Percentiles rank a stretch among this genome's conserved stretches.
These are phyloP conservation scores for Alternaria arbusti DNA, from an alignment of 2,329 filamentous ascomycete species.

Conservation along the genomic window DNA sequence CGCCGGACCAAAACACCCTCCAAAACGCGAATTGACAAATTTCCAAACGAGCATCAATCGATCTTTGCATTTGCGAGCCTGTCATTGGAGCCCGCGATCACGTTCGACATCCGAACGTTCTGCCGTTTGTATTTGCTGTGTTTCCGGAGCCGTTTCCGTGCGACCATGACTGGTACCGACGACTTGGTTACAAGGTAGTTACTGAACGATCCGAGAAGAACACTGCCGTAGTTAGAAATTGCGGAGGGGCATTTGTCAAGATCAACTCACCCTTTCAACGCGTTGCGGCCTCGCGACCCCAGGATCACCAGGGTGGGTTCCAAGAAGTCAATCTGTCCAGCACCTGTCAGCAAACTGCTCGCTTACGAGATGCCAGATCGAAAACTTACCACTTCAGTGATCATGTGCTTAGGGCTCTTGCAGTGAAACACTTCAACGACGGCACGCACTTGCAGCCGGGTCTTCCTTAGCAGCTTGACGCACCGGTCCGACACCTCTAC, in stretches of 20 bases:
- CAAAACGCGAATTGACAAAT: slow-evolving; percentile 44
- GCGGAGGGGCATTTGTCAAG: slow-evolving; percentile 8
- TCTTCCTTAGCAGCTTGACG: slow-evolving; percentile 86
- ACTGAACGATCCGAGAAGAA: slow-evolving; percentile 93
- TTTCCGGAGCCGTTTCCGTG: slow-evolving; percentile 85
- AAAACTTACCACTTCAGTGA: slow-evolving; percentile 79
- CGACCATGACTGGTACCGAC: slow-evolving; percentile 97
- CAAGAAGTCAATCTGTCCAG: slow-evolving; percentile 77
- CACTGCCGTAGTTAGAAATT: slow-evolving; percentile 60
- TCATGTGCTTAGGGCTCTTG: slow-evolving; percentile 95
- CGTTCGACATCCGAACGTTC: slow-evolving; percentile 78
- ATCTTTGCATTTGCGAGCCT: slow-evolving; percentile 76
- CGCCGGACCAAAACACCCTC: slow-evolving; percentile 14
- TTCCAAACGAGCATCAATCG: slow-evolving; percentile 59
- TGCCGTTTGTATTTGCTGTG: slow-evolving; percentile 80
- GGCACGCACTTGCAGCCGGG: slow-evolving; percentile 86
- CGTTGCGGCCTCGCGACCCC: slow-evolving; percentile 87
- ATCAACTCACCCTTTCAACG: slow-evolving; percentile 81
- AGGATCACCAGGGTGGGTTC: slow-evolving; percentile 92
- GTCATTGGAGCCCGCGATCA: slow-evolving; percentile 73
- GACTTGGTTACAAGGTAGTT: slow-evolving; percentile 98
- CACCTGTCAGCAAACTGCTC: slow-evolving; percentile 29
- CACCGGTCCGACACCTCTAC: slow-evolving; percentile 84
- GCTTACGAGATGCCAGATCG: slow-evolving; percentile 16
- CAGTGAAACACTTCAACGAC: slow-evolving; percentile 97